Conservation (phyloP, 2,329 filamentous ascomycete genomes). For the Fonsecaea nubica region DNA sequence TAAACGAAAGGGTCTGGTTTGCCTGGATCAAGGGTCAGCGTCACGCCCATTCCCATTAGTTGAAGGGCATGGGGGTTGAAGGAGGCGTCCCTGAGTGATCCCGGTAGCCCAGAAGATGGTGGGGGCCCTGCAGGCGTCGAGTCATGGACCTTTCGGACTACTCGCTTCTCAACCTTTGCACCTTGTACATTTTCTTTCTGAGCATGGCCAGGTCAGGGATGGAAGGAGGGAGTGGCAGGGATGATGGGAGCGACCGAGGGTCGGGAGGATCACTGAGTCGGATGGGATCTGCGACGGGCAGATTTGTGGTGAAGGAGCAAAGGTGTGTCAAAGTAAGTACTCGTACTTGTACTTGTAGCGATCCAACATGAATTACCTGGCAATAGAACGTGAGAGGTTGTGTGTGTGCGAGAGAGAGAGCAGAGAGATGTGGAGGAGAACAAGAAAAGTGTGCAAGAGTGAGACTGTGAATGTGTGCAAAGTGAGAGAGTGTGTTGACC, state of each 20-base stretch:
- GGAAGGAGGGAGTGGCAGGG: background rate
- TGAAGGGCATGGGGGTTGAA: background rate
- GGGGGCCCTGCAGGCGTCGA: slow-evolving; percentile 7
- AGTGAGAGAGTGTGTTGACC: background rate
- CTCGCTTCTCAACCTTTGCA: background rate
- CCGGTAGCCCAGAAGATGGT: slow-evolving; percentile 4
- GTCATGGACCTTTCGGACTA: slow-evolving; percentile 1
- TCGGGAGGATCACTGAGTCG: background rate
- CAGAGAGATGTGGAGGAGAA: background rate
- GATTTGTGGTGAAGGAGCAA: background rate
- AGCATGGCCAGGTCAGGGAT: background rate
- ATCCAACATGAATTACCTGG: background rate
- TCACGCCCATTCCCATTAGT: background rate
- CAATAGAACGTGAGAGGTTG: background rate
- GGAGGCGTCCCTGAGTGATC: slow-evolving; percentile 2
- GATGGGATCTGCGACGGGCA: background rate
- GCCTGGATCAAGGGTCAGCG: slow-evolving; percentile 20
- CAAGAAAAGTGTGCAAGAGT: background rate
- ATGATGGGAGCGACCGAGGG: background rate
- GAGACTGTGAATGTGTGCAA: background rate
- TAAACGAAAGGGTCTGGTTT: slow-evolving; percentile 8
- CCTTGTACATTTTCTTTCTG: background rate
- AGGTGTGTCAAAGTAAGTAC: background rate
- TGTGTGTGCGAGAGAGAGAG: background rate
- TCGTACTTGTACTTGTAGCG: background rate